phyloP scores from a whole-genome alignment of 169 alveolate species.

The Eimeria sp. region DNA sequence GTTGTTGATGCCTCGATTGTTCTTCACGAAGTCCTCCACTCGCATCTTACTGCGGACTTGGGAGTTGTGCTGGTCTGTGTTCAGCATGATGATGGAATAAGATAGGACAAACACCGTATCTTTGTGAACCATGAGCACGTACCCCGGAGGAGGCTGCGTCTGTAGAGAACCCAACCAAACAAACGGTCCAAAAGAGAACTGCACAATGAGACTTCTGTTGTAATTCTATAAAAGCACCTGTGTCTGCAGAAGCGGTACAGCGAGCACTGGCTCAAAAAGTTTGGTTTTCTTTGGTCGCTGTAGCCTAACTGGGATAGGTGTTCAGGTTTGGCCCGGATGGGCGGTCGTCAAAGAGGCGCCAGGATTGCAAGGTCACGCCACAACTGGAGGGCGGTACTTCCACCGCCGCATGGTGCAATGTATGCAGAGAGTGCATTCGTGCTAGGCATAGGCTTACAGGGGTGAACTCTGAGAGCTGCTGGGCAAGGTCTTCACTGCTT shows the following conservation, averaged over 20 bases:
- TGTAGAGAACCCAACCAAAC: neutral
- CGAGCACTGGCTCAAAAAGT: neutral
- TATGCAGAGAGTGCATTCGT: neutral
- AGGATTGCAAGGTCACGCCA: neutral
- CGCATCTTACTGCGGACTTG: slow-evolving; percentile 94
- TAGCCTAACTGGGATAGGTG: neutral
- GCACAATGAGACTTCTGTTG: neutral
- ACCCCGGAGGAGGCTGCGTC: slow-evolving; percentile 62
- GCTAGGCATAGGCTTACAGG: slow-evolving; percentile 31
- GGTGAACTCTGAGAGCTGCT: slow-evolving; percentile 40
- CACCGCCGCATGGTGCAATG: neutral
- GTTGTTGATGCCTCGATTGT: slow-evolving; percentile 94
- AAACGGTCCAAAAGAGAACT: neutral
- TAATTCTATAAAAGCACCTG: neutral
- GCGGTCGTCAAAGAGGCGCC: neutral
- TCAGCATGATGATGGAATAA: slow-evolving; percentile 95
- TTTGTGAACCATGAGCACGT: slow-evolving; percentile 84
- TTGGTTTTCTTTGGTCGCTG: neutral
- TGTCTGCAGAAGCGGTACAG: neutral
- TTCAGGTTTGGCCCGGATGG: neutral
- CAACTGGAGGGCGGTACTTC: neutral
- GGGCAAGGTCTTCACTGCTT: slow-evolving; percentile 25
- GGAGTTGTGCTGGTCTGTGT: slow-evolving; percentile 94
- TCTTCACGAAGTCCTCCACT: slow-evolving; percentile 93
- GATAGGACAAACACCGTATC: slow-evolving; percentile 93